A percentile compares a stretch with the other conserved stretches of the same genome.
These are phyloP conservation scores for Sarocladiaceae sp. DNA, from an alignment of 2,329 filamentous ascomycete species.

Conservation along the genomic window DNA sequence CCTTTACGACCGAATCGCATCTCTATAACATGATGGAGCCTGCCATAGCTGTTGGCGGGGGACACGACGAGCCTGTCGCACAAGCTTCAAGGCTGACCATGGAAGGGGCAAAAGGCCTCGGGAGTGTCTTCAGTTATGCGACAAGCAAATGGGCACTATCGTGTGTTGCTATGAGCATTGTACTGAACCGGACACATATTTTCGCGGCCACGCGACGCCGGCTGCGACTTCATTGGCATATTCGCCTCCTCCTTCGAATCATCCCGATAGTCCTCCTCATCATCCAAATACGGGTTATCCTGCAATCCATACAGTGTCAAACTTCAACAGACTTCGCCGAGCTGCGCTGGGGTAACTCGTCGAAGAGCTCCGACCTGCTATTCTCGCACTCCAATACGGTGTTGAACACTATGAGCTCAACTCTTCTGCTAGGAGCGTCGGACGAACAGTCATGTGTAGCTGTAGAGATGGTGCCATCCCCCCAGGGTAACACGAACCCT, in stretches of 20 bases:
- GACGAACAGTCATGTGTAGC: constrained; percentile 73
- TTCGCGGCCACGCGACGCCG: constrained; percentile 85
- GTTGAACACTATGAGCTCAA: constrained; percentile 68
- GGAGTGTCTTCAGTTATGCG: constrained; percentile 84
- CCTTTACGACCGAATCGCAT: constrained; percentile 15
- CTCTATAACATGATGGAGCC: constrained; percentile 27
- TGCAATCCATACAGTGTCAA: constrained; percentile 89
- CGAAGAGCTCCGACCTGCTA: constrained; percentile 62
- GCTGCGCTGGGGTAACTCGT: constrained; percentile 65
- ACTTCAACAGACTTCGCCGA: constrained; percentile 69
- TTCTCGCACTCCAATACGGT: constrained; percentile 66
- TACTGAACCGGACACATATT: constrained; percentile 88
- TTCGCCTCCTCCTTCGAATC: constrained; percentile 66
- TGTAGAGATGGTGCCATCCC: constrained; percentile 61
- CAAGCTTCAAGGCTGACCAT: constrained; percentile 44
- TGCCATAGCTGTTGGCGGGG: constrained; percentile 8
- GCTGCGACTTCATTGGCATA: constrained; percentile 69
- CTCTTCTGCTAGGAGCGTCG: constrained; percentile 66
- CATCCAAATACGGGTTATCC: constrained; percentile 63
- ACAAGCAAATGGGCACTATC: constrained; percentile 90
- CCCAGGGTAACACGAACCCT: constrained; percentile 43
- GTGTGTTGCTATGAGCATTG: constrained; percentile 79
- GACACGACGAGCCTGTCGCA: constrained; percentile 2
- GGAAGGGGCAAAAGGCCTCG: constrained; percentile 64
- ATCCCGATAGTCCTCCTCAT: constrained; percentile 67